Percentiles rank a stretch among this genome's conserved stretches.
These are phyloP conservation scores for Collybia mongolica DNA, from an alignment of 768 basidiomycete species.

Conservation along the genomic window DNA sequence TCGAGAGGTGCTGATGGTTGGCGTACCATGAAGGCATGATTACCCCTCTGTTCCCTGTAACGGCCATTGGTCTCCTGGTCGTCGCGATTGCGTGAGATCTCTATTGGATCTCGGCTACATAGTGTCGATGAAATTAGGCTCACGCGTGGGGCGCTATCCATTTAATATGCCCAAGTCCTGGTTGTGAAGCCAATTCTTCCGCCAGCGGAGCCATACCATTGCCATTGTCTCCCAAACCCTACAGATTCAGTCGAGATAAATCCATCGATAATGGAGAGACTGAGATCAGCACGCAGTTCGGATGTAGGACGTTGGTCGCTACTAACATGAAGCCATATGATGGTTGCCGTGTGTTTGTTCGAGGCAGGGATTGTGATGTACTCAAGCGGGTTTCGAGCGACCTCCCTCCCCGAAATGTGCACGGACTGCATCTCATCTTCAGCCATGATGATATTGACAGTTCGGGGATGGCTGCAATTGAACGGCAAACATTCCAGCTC, in stretches of 20 bases:
- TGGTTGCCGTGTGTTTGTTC: conserved; percentile 45
- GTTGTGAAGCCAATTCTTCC: conserved; percentile 35
- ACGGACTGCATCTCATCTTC: too few relatives aligned
- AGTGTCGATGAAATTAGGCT: conserved; percentile 14
- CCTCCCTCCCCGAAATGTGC: not conserved
- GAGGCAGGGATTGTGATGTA: conserved; percentile 7
- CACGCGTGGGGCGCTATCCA: conserved; percentile 67
- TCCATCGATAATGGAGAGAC: too few relatives aligned
- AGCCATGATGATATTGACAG: not conserved
- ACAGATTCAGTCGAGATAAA: not conserved
- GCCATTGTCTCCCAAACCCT: conserved; percentile 53
- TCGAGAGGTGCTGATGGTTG: not conserved
- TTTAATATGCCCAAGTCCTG: conserved; percentile 56
- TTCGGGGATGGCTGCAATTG: not conserved
- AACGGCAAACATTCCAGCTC: too few relatives aligned
- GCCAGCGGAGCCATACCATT: conserved; percentile 57
- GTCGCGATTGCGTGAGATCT: not conserved
- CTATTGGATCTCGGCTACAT: not conserved
- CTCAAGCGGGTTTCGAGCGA: not conserved
- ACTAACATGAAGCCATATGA: conserved; percentile 69
- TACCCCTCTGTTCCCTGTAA: conserved; percentile 55
- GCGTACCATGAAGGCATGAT: conserved; percentile 51
- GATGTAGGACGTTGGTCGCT: not conserved
- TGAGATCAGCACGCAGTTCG: not conserved
- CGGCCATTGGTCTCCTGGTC: conserved; percentile 31